These are phyloP conservation scores for Rhodocollybia butyracea DNA, from an alignment of 768 basidiomycete genomes.

Conservation along the genomic window DNA sequence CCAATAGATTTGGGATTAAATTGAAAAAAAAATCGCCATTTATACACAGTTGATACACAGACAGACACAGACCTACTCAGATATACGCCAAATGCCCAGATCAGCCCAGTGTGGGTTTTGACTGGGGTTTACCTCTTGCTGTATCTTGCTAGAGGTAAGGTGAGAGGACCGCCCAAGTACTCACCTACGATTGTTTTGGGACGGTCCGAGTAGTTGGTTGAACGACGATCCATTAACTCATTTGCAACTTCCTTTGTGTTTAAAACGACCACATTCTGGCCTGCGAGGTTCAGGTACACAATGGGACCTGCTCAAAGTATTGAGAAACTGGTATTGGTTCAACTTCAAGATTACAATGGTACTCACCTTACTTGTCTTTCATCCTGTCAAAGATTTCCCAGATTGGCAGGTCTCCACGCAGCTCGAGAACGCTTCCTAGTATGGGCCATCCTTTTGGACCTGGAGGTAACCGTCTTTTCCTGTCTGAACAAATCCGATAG, in stretches of 20 bases:
- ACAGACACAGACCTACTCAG: too few species aligned
- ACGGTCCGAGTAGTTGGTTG: conserved; percentile 3
- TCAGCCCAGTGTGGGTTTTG: too few species aligned
- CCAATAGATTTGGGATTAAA: too few species aligned
- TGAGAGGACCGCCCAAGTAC: not conserved
- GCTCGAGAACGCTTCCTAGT: conserved; percentile 23
- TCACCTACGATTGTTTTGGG: conserved; percentile 2
- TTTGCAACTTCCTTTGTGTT: not conserved
- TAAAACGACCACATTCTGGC: conserved; percentile 6
- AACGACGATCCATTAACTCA: conserved; percentile 1
- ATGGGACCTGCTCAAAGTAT: not conserved
- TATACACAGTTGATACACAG: too few species aligned
- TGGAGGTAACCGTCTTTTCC: conserved; percentile 22
- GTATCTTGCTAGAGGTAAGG: not conserved
- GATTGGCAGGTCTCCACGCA: not conserved
- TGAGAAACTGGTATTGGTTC: not conserved
- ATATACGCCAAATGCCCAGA: too few species aligned
- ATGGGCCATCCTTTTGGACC: conserved; percentile 31
- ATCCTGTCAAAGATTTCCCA: conserved; percentile 2
- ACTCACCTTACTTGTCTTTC: conserved; percentile 1
- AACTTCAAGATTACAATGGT: not conserved
- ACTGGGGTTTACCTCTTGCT: not conserved
- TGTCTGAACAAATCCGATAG: too few species aligned
- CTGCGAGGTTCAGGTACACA: conserved; percentile 2
- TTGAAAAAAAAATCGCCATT: too few species aligned